Conservation (phyloP, 495 filamentous ascomycete genomes). For the Penicillium antarcticum region DNA sequence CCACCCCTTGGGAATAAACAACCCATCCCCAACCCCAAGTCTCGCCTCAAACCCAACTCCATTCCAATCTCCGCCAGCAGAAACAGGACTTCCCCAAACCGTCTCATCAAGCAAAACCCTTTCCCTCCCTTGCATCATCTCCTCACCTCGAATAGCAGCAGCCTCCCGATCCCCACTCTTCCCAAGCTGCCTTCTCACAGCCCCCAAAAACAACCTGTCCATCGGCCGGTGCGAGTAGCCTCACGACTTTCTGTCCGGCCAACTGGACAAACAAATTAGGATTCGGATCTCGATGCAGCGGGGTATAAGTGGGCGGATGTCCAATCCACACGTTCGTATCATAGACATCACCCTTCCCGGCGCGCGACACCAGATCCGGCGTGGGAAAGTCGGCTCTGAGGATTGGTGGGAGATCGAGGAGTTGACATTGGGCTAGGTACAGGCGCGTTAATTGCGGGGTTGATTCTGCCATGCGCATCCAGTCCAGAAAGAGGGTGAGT, state of each 20-base stretch:
- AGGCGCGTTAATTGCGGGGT: constrained; percentile 41
- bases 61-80: constrained; percentile 10
- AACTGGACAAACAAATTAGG: constrained; percentile 91
- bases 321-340: constrained; percentile 86
- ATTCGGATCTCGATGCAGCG: constrained; percentile 89
- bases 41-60: constrained; percentile 52
- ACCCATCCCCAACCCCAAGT: constrained; percentile 63
- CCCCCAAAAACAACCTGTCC: constrained; percentile 59
- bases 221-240: constrained; percentile 60
- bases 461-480: constrained; percentile 36
- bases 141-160: constrained; percentile 67
- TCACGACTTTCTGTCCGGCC: constrained; percentile 65
- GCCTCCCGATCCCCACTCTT: constrained; percentile 34
- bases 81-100: constrained; percentile 59
- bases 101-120: constrained; percentile 58
- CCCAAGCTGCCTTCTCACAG: constrained; percentile 49
- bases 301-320: constrained; percentile 78
- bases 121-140: constrained; percentile 87
- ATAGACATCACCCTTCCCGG: constrained; percentile 76
- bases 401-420: constrained; percentile 58
- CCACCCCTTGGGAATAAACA: constrained; percentile 92
- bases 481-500: constrained; percentile 55
- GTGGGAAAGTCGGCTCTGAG: constrained; percentile 65
- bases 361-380: constrained; percentile 57
- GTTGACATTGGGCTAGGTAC: constrained; percentile 81